These are phyloP conservation scores for Tuber microsphaerosporum DNA, from an alignment of 495 filamentous ascomycete species.

Conservation along the genomic window DNA sequence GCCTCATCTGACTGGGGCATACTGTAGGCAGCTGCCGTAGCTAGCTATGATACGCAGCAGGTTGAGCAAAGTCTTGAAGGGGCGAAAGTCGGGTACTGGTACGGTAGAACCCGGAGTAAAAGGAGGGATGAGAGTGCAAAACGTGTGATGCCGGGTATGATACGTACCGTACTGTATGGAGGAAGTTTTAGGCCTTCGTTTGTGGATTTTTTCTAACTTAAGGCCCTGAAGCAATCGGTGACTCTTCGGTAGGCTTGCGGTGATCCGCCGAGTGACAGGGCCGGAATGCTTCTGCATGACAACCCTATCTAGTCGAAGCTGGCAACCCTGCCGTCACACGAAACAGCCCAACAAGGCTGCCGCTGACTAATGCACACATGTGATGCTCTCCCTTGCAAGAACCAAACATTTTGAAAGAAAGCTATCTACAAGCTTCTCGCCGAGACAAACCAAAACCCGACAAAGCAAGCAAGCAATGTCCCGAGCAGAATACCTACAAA, in stretches of 20 bases:
- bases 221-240: background rate
- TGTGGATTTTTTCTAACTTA: background rate
- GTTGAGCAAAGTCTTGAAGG: background rate
- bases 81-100: background rate
- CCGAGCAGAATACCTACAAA: slow-evolving; percentile 82
- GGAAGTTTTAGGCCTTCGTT: background rate
- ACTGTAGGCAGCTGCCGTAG: background rate
- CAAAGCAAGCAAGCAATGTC: slow-evolving; percentile 44
- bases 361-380: background rate
- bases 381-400: background rate
- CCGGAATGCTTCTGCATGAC: background rate
- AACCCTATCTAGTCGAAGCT: background rate
- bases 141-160: background rate
- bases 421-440: background rate
- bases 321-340: background rate
- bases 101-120: background rate
- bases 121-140: background rate
- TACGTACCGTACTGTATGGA: background rate
- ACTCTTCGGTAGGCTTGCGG: background rate
- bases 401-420: background rate
- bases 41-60: background rate
- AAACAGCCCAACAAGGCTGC: background rate
- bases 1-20: slow-evolving; percentile 81
- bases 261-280: background rate
- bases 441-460: slow-evolving; percentile 33